Percentiles rank a stretch among this genome's conserved stretches.
Conservation (phyloP, 345 rosid genomes). For the Turritis glabra region DNA sequence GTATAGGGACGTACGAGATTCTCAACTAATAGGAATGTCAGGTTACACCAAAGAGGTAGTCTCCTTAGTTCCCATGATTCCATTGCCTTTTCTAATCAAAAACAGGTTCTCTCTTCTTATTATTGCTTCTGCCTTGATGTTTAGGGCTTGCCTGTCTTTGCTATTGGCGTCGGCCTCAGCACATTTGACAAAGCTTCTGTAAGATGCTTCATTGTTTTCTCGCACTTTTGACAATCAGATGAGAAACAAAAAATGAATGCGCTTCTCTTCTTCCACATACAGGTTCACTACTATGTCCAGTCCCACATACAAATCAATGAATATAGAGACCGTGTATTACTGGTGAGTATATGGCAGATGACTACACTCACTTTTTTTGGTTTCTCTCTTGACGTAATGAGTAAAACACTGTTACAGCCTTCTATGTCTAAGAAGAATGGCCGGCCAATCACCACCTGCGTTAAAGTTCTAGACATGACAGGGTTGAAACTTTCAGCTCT, state of each 20-base stretch:
- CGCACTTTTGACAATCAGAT: neutral
- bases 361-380: neutral
- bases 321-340: constrained; percentile 76
- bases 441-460: constrained; percentile 78
- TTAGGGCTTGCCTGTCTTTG: constrained; percentile 92
- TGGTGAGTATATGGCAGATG: constrained; percentile 55
- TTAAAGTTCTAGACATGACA: constrained; percentile 92
- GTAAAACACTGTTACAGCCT: constrained; percentile 56
- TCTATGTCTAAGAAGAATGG: constrained; percentile 70
- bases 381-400: constrained; percentile 14
- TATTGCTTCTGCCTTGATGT: constrained; percentile 24
- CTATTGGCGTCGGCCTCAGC: constrained; percentile 81
- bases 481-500: constrained; percentile 88
- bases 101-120: neutral
- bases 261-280: constrained; percentile 16
- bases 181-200: constrained; percentile 93
- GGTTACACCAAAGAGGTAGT: constrained; percentile 93
- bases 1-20: constrained; percentile 75
- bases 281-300: constrained; percentile 91
- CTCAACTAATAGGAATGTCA: constrained; percentile 91
- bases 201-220: constrained; percentile 38
- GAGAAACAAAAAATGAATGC: neutral
- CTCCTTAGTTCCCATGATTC: neutral
- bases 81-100: neutral
- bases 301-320: constrained; percentile 98